A percentile compares a stretch with the other conserved stretches of the same genome.
Conservation (phyloP, 805 yeast species). For the Torulaspora microellipsoides region DNA sequence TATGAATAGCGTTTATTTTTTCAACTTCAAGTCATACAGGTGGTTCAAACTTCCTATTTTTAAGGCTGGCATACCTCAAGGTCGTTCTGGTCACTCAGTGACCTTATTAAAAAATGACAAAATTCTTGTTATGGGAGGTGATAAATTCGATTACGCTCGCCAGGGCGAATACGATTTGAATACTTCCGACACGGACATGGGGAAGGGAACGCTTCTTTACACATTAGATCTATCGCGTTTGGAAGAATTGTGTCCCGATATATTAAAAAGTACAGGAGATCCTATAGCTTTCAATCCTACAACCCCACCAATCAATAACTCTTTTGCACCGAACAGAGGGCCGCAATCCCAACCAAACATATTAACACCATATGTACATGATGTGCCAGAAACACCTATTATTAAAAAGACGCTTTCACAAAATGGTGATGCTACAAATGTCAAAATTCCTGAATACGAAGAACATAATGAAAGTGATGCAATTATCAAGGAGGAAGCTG, state of each 20-base stretch:
- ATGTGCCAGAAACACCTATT: constrained; percentile 13
- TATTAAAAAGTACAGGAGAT: constrained; percentile 37
- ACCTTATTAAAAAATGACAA: constrained; percentile 65
- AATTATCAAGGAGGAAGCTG: not conserved
- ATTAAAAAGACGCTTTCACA: constrained; percentile 9
- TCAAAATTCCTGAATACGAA: constrained; percentile 1
- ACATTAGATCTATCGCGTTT: constrained; percentile 51
- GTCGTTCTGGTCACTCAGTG: constrained; percentile 88
- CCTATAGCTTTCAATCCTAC: constrained; percentile 16
- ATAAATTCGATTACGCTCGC: constrained; percentile 61
- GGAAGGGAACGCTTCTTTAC: constrained; percentile 57
- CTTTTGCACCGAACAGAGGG: constrained; percentile 4
- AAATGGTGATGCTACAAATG: constrained; percentile 13
- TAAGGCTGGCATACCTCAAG: constrained; percentile 55
- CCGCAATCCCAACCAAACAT: constrained; percentile 21
- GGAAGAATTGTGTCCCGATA: constrained; percentile 36
- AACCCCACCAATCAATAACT: constrained; percentile 14
- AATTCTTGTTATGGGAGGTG: constrained; percentile 88
- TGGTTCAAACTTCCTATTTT: constrained; percentile 62
- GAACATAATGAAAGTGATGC: not conserved
- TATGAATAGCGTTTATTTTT: constrained; percentile 61
- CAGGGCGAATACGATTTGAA: constrained; percentile 46
- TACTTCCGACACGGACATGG: constrained; percentile 48
- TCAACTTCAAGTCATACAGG: constrained; percentile 63
- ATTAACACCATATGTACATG: constrained; percentile 26